Percentiles rank a stretch among this genome's conserved stretches.
Conservation (phyloP, 2,329 filamentous ascomycete genomes). For the Colletotrichum truncatum region DNA sequence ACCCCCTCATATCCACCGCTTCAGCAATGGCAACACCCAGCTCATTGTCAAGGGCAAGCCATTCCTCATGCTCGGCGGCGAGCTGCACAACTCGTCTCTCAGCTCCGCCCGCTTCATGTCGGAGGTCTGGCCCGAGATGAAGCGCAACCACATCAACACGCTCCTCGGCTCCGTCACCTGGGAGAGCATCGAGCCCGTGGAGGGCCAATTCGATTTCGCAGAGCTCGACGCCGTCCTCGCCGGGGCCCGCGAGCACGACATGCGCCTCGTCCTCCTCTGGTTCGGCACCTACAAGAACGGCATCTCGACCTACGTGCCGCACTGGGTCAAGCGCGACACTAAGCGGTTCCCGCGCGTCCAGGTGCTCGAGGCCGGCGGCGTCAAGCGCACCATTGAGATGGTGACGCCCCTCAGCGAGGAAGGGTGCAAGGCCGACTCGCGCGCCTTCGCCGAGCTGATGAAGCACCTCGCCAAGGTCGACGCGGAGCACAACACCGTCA, state of each 20-base stretch:
- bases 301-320: slow-evolving; percentile 45
- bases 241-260: slow-evolving; percentile 40
- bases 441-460: slow-evolving; percentile 43
- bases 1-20: slow-evolving; percentile 33
- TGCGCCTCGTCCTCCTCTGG: slow-evolving; percentile 48
- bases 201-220: slow-evolving; percentile 44
- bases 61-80: slow-evolving; percentile 44
- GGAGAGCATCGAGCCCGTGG: slow-evolving; percentile 47
- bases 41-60: slow-evolving; percentile 48
- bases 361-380: slow-evolving; percentile 41
- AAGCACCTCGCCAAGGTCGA: slow-evolving; percentile 51
- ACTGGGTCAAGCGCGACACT: slow-evolving; percentile 45
- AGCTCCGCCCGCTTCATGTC: slow-evolving; percentile 44
- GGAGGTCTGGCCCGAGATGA: slow-evolving; percentile 42
- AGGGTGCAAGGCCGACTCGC: slow-evolving; percentile 40
- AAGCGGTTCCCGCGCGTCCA: slow-evolving; percentile 46
- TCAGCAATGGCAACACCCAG: slow-evolving; percentile 40
- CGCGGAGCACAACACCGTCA: slow-evolving; percentile 53
- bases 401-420: slow-evolving; percentile 41
- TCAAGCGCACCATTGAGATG: slow-evolving; percentile 43
- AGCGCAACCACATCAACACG: slow-evolving; percentile 44
- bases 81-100: slow-evolving; percentile 48
- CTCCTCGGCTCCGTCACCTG: slow-evolving; percentile 46
- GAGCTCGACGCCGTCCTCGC: slow-evolving; percentile 44
- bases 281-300: slow-evolving; percentile 51